Conservation (phyloP, 2,329 filamentous ascomycete genomes). For the Nothophaeocryptopus gaeumannii region DNA sequence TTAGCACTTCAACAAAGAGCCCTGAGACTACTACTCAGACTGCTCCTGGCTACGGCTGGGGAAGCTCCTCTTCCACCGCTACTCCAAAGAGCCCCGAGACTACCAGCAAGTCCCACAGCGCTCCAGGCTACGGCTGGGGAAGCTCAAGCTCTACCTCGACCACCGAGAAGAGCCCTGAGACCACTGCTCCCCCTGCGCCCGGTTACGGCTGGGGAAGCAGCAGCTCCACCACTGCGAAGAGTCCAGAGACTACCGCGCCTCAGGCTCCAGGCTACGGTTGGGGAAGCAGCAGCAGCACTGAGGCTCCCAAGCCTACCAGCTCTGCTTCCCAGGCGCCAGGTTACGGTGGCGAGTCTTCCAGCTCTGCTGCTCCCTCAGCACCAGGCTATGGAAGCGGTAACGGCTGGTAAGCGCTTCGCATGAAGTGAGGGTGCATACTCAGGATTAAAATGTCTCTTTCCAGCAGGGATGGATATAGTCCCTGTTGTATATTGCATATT, state of each 20-base stretch:
- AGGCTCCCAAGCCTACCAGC: background rate
- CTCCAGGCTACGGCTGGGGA: no score
- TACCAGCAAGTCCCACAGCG: no score
- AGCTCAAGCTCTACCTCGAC: background rate
- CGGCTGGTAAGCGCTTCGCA: no score
- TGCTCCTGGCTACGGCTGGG: background rate
- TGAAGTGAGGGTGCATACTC: no score
- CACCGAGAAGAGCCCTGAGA: background rate
- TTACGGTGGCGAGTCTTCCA: background rate
- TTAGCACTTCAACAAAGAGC: background rate
- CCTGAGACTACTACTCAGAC: no score
- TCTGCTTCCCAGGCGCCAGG: background rate
- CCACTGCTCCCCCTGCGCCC: background rate
- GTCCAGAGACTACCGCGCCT: no score
- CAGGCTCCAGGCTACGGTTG: background rate
- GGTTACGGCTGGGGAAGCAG: no score
- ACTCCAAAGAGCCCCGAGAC: background rate
- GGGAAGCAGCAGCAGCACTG: background rate
- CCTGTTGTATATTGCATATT: no score
- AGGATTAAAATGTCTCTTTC: no score
- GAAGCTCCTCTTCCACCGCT: background rate
- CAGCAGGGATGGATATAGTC: no score
- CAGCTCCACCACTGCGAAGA: no score
- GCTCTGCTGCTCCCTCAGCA: background rate
- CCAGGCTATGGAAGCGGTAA: no score